Conservation (phyloP, 208 protist species). For the Novymonas esmeraldas region DNA sequence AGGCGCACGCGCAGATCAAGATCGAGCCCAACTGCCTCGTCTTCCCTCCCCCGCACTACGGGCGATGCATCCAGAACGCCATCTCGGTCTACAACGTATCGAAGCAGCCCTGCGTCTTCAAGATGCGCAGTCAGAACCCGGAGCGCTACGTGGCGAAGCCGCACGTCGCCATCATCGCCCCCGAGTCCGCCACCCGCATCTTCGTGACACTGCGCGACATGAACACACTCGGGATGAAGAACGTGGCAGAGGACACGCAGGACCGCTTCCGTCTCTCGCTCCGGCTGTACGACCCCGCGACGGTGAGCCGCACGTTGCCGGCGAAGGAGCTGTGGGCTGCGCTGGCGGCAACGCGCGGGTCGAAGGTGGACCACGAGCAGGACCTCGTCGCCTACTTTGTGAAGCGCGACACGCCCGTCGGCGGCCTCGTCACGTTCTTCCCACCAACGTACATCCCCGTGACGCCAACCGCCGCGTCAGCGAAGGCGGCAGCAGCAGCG, state of each 20-base stretch:
- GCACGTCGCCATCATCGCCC: slow-evolving; percentile 48
- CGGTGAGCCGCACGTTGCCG: slow-evolving; percentile 13
- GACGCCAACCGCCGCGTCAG: slow-evolving; percentile 3
- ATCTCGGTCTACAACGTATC: slow-evolving; percentile 70
- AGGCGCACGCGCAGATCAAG: slow-evolving; percentile 39
- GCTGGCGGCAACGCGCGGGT: slow-evolving; percentile 17
- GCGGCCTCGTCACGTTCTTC: slow-evolving; percentile 48
- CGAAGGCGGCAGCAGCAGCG: not conserved
- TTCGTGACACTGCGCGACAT: slow-evolving; percentile 61
- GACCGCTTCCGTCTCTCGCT: slow-evolving; percentile 59
- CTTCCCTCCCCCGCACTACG: slow-evolving; percentile 72
- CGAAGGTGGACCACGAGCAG: slow-evolving; percentile 43
- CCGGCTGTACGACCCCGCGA: slow-evolving; percentile 32
- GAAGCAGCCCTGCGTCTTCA: slow-evolving; percentile 58
- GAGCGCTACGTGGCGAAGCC: slow-evolving; percentile 73
- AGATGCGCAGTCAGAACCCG: slow-evolving; percentile 65
- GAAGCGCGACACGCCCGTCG: slow-evolving; percentile 30
- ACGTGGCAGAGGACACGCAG: slow-evolving; percentile 35
- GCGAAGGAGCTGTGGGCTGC: slow-evolving; percentile 42
- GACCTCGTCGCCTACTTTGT: slow-evolving; percentile 50
- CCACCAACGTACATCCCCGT: slow-evolving; percentile 39
- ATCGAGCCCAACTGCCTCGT: slow-evolving; percentile 60
- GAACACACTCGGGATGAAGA: slow-evolving; percentile 26
- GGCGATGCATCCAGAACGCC: slow-evolving; percentile 67
- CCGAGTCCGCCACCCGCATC: slow-evolving; percentile 52